Conservation (phyloP, 495 filamentous ascomycete genomes). For the Penicillium cinerascens region DNA sequence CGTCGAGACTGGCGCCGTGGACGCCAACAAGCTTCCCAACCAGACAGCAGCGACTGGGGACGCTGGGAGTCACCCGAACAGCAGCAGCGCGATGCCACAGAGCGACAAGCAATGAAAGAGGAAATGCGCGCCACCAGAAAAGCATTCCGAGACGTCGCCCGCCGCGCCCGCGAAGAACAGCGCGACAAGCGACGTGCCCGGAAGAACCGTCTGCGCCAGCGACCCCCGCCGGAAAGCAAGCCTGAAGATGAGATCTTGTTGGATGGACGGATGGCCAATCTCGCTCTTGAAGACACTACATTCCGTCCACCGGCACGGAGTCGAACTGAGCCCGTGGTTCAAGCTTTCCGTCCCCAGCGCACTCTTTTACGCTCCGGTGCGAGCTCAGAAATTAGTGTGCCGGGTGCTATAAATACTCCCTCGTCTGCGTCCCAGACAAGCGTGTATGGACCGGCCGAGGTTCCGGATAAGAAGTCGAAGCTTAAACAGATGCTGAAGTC, state of each 20-base stretch:
- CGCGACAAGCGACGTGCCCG: conserved; percentile 28
- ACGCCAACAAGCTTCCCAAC: conserved; percentile 5
- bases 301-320: background rate
- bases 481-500: conserved; percentile 23
- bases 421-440: conserved; percentile 15
- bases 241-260: background rate
- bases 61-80: conserved; percentile 42
- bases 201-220: conserved; percentile 22
- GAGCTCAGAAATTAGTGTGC: conserved; percentile 19
- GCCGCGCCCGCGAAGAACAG: conserved; percentile 40
- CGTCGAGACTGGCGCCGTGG: conserved; percentile 26
- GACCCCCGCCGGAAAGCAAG: conserved; percentile 4
- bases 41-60: conserved; percentile 28
- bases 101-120: conserved; percentile 36
- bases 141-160: conserved; percentile 39
- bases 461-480: conserved; percentile 16
- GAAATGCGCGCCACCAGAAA: conserved; percentile 38
- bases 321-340: conserved; percentile 6
- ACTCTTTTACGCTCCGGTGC: conserved; percentile 11
- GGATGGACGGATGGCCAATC: conserved; percentile 19
- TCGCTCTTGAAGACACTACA: conserved; percentile 15
- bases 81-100: conserved; percentile 28
- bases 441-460: conserved; percentile 8
- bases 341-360: background rate
- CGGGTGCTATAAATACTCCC: conserved; percentile 21